Base-by-base conservation (phyloP, 2,329 filamentous ascomycete species). In the Phaeophleospora eucalypticola region DNA sequence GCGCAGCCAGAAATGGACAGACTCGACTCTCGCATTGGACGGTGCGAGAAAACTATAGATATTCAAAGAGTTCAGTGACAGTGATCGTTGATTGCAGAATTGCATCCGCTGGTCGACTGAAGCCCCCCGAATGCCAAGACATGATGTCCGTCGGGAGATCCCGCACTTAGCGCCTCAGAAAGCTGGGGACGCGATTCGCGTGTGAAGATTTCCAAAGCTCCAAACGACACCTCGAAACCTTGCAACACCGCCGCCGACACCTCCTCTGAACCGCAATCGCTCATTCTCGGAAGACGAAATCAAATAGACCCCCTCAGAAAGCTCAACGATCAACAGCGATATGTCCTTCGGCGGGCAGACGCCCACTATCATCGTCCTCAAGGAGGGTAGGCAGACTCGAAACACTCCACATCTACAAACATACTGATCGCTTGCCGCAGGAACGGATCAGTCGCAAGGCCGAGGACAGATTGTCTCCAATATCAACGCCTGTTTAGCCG, bases 281-380 rank as follows among this genome's bases (percentile, higher is more conserved):
- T n/a, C n/a, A n/a, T n/a, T n/a, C n/a, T n/a, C n/a, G n/a, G n/a
- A n/a, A n/a, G n/a, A n/a, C n/a, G n/a, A n/a, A n/a, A n/a, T n/a
- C n/a, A n/a, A n/a, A n/a, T n/a, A n/a, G n/a, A n/a, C n/a, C n/a
- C n/a, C n/a, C n/a, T n/a, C n/a, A n/a, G n/a, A n/a, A n/a, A n/a
- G n/a, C n/a, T n/a, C n/a, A n/a, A n/a, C n/a, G n/a, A n/a, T n/a
- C 24, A 29, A 6, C 24, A 29, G 24, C 24, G 24, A 29, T 12
- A 95, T 96, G 90, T 94, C 90, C 69, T 96, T 96, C 77, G 89
- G 89, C 75, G 90, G 90, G 69, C 91, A 96, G 74, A 93, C 91
- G 68, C 91, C 91, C 70, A 96, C 91, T 63, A 96, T 96, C 70
- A 89, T 97, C 72, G 90, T 97, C 77, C 82, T 97, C 67, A 94